Base-by-base conservation (phyloP, 805 yeast species). In the Kodamaea restingae region DNA sequence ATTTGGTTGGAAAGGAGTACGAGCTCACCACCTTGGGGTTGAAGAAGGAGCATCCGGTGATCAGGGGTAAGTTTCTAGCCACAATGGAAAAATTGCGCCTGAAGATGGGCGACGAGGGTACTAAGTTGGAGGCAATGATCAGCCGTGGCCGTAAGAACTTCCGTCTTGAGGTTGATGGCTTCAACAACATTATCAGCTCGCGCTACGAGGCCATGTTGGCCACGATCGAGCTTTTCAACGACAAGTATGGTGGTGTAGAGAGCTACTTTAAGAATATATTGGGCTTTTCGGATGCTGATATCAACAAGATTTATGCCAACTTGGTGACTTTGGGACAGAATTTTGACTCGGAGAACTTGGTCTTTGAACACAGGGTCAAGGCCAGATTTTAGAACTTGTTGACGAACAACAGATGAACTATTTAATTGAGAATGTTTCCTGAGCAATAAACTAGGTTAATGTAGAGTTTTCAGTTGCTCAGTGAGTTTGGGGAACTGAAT, bases 1-100 rank as follows among this genome's bases (percentile, higher is more conserved):
- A 76, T 46, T 75, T 78, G 1, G 69, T 86, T 27, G 78, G 87
- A 1, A 73, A 79, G 46, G 96, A 87, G 52, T 88, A 85, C 52
- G 93, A 83, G 54, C 61, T 87, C 50, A 84, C 95, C 1, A 68
- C 81, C 0, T 55, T 73, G 33, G 95, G 95, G 0, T 61, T 84
- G 36, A 48, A 46, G 35, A 79, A 83, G 2, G 77, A 75, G 36
- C 66, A 69, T 41, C 63, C 61, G 7, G 47, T 50, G 3, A 56
- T 76, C 34, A 63, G 53, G 37, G 54, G 55, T 12, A 57, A 61
- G 36, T 75, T 66, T 41, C 30, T 52, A 32, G 50, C 53, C 15
- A 58, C 63, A 4, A 46, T 70, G 7, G 57, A 49, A 10, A 63
- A 60, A 28, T 43, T 71, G 33, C 59, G 33, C 51, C 48, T 27